Percentiles rank a stretch among this genome's conserved stretches.
phyloP scores from a whole-genome alignment of 2,329 filamentous ascomycete genomes.

The Fusarium subglutinans region DNA sequence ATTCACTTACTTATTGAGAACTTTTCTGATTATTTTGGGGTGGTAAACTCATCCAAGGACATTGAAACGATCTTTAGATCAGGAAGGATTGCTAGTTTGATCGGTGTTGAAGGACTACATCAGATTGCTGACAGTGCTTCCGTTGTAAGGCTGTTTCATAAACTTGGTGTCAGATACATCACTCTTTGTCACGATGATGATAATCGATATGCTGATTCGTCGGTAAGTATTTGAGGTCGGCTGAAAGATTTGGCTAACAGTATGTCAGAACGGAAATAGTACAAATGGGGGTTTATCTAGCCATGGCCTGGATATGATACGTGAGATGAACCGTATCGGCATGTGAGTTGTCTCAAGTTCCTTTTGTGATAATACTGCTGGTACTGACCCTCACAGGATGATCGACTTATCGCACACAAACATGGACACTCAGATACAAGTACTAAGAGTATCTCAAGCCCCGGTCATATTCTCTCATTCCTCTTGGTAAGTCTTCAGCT shows the following conservation, averaged over 20 bases:
- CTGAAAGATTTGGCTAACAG: neutral
- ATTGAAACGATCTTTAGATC: neutral
- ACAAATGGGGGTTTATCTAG: neutral
- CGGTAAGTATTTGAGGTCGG: neutral
- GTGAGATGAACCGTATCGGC: neutral
- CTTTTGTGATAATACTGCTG: neutral
- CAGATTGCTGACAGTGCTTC: neutral
- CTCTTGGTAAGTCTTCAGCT: neutral
- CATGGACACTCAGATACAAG: neutral
- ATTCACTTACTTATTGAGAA: neutral
- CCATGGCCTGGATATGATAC: neutral
- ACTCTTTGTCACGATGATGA: neutral
- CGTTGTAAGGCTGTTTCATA: neutral
- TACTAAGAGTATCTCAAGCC: neutral
- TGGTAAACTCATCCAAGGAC: neutral
- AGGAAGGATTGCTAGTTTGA: neutral
- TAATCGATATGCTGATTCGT: neutral
- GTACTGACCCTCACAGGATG: neutral
- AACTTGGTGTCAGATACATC: neutral
- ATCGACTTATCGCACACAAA: neutral
- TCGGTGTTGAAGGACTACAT: neutral
- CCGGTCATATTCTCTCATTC: neutral
- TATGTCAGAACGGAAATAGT: neutral
- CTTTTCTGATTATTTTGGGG: neutral
- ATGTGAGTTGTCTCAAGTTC: neutral